Base-by-base conservation (phyloP, 2,329 filamentous ascomycete genomes). In the Zymoseptoria crescenta region DNA sequence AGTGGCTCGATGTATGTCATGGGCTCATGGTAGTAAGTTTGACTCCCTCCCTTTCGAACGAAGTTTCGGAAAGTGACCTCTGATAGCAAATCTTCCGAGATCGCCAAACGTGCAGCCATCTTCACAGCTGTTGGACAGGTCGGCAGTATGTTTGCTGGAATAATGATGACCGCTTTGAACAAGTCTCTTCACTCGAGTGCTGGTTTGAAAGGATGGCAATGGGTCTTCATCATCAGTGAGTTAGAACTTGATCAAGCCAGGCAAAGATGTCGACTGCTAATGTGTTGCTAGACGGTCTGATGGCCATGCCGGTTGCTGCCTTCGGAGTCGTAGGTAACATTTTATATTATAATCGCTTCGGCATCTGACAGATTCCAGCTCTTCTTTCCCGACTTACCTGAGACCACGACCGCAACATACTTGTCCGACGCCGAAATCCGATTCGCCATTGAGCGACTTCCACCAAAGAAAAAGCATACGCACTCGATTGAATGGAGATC, bases 71-170 rank as follows among this genome's bases (percentile, higher is more conserved):
- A 41, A 41, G 4, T 41, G 35, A 41, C 16, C 10, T 41, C 9
- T 16, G 35, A 41, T 16, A 41, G 35, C 67, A 85, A 79, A 0
- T 77, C 79, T 56, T 72, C 75, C n/a, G 83, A 86, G 69, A 77
- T 86, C 0, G 83, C 81, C 4, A 86, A 85, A 67, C 77, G 83
- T 3, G 80, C 76, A 28, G 82, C 81, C 7, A 79, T 86, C 57
- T 86, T 85, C 69, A 84, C 81, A 0, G 77, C 81, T 0, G 81
- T 79, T 0, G 82, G 82, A 0, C 73, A 84, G 1, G 81, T 80
- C 0, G 83, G 83, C 0, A 83, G 79, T 0, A 82, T 86, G 79
- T 81, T 86, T 54, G 79, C 80, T 16, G 83, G 83, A 1, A 83
- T 84, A 68, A 79, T 86, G 53, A 82, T 85, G 66, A 80, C 79